phyloP scores from a whole-genome alignment of 768 basidiomycete species.

The Filobasidium wieringae region DNA sequence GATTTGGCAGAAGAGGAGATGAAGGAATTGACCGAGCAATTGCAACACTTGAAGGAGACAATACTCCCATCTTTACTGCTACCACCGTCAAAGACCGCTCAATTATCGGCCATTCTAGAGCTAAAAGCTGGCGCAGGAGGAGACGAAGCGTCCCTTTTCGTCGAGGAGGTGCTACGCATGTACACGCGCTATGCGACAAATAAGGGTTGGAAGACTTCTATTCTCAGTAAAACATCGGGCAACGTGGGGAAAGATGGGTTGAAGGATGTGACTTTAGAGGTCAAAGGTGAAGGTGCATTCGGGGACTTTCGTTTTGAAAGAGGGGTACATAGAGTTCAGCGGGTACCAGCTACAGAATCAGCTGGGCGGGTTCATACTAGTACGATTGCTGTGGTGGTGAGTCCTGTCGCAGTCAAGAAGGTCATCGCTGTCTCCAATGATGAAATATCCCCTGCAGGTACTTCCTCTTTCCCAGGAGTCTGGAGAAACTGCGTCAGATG shows the following conservation, averaged over 20 bases:
- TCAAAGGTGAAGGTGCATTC: conserved; percentile 61
- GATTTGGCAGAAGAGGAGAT: conserved; percentile 61
- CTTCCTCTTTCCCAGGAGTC: conserved; percentile 63
- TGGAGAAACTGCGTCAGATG: conserved; percentile 50
- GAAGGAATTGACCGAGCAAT: conserved; percentile 40
- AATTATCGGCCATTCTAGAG: conserved; percentile 70
- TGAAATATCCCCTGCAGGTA: conserved; percentile 48
- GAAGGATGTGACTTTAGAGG: conserved; percentile 37
- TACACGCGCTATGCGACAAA: conserved; percentile 56
- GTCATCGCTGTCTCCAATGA: not conserved
- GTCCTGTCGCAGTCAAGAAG: conserved; percentile 27
- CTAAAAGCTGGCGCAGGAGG: conserved; percentile 89
- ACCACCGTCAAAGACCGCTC: conserved; percentile 55
- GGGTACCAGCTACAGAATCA: conserved; percentile 81
- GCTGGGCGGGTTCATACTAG: conserved; percentile 84
- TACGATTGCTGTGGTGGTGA: conserved; percentile 71
- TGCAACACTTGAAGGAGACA: conserved; percentile 29
- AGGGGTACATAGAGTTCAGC: conserved; percentile 89
- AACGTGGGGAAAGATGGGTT: conserved; percentile 20
- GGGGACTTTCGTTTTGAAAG: conserved; percentile 78
- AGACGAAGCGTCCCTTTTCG: conserved; percentile 71
- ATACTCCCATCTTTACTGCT: conserved; percentile 58
- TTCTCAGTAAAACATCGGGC: conserved; percentile 27
- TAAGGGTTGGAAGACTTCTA: conserved; percentile 50
- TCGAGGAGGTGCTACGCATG: conserved; percentile 66